phyloP scores from a whole-genome alignment of 2,329 filamentous ascomycete species.

The Venturia asperata region DNA sequence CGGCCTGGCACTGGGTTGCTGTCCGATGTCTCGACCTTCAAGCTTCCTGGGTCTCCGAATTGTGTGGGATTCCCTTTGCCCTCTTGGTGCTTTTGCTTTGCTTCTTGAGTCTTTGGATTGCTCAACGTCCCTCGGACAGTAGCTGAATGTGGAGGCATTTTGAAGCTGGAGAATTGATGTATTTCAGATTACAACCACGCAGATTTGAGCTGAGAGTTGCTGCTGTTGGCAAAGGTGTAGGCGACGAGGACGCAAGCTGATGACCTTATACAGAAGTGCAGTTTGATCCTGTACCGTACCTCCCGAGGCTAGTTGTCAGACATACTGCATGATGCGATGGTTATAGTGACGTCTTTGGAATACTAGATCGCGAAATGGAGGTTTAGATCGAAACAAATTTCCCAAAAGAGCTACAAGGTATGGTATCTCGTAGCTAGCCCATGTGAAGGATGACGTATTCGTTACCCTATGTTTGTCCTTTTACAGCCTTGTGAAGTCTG shows the following conservation, averaged over 20 bases:
- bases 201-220: background rate
- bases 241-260: background rate
- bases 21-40: constrained; percentile 9
- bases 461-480: background rate
- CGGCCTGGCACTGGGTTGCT: constrained; percentile 7
- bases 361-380: background rate
- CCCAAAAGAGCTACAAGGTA: background rate
- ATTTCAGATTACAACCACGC: background rate
- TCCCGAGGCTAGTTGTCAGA: background rate
- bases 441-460: background rate
- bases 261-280: background rate
- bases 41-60: constrained; percentile 15
- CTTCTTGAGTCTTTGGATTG: constrained; percentile 16
- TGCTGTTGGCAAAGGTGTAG: background rate
- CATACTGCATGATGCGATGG: background rate
- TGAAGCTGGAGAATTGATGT: background rate
- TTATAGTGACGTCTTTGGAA: constrained; percentile 2
- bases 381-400: background rate
- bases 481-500: background rate
- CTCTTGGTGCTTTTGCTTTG: constrained; percentile 9
- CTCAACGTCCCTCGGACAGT: constrained; percentile 6
- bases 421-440: background rate
- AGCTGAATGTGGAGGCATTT: constrained; percentile 16
- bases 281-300: background rate
- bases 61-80: background rate